Evolutionary conservation across 208 protist species (phyloP).

Genomic region (Histomonas meleagridis): DNA sequence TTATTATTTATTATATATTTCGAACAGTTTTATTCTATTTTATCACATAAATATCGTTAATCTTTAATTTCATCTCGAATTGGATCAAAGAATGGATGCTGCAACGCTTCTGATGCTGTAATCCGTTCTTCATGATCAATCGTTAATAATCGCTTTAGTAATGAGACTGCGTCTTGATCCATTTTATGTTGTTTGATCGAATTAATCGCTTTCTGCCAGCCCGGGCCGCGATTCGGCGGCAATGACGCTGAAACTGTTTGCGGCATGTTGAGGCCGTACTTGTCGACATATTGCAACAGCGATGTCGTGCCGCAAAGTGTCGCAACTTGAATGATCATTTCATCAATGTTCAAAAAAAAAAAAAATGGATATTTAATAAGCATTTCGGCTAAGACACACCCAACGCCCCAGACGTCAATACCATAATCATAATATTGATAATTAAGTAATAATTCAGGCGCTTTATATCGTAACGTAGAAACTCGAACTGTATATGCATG

Average conservation of each 20-base stretch:
- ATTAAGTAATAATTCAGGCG: slow-evolving; percentile 87
- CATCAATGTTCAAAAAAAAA: slow-evolving; percentile 86
- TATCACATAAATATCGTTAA: too few relatives aligned
- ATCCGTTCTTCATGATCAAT: slow-evolving; percentile 69
- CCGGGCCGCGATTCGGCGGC: slow-evolving; percentile 66
- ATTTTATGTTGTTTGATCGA: slow-evolving; percentile 79
- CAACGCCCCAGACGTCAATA: slow-evolving; percentile 93
- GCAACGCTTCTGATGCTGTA: slow-evolving; percentile 88
- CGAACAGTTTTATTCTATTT: too few relatives aligned
- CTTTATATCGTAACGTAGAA: slow-evolving; percentile 95
- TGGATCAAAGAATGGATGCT: slow-evolving; percentile 90
- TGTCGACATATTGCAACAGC: slow-evolving; percentile 55
- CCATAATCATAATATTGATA: slow-evolving; percentile 94
- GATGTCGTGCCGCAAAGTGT: slow-evolving; percentile 75
- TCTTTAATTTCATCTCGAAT: slow-evolving; percentile 56
- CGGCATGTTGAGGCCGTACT: slow-evolving; percentile 79
- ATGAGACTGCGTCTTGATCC: slow-evolving; percentile 82
- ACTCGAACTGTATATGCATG: slow-evolving; percentile 92
- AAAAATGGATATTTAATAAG: slow-evolving; percentile 97
- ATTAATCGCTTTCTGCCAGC: slow-evolving; percentile 67
- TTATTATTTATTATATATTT: too few relatives aligned
- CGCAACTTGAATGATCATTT: slow-evolving; percentile 83
- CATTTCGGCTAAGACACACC: slow-evolving; percentile 93
- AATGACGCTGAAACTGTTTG: slow-evolving; percentile 64
- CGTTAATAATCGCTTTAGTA: slow-evolving; percentile 85